Percentiles rank a stretch among this genome's conserved stretches.
Conservation (phyloP, 352 stramenopile species). For the Phytopythium oedochilum region DNA sequence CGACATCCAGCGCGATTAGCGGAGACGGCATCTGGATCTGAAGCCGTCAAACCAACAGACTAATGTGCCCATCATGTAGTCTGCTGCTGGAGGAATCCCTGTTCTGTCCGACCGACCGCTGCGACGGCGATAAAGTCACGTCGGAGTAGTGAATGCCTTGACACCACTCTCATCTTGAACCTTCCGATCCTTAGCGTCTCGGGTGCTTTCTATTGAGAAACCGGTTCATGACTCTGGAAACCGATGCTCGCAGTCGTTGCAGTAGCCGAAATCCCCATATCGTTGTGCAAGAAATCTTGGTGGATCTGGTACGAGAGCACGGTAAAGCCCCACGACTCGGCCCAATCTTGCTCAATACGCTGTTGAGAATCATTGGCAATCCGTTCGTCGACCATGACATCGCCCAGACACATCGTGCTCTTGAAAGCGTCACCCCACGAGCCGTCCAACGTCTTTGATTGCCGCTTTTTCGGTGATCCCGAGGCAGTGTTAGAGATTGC, state of each 20-base stretch:
- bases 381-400: constrained; percentile 26
- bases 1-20: constrained; percentile 25
- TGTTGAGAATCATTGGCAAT: constrained; percentile 45
- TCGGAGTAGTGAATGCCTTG: background rate
- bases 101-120: too few relatives aligned
- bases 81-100: too few relatives aligned
- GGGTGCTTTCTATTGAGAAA: too few relatives aligned
- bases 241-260: background rate
- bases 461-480: background rate
- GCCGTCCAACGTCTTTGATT: constrained; percentile 4
- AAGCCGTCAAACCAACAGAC: too few relatives aligned
- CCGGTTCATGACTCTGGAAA: constrained; percentile 8
- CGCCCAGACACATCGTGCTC: constrained; percentile 31
- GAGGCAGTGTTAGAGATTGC: too few relatives aligned
- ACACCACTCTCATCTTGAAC: background rate
- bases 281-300: background rate
- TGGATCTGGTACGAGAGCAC: background rate
- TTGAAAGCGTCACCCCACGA: constrained; percentile 52
- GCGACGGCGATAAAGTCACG: too few relatives aligned
- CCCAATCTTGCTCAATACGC: constrained; percentile 16
- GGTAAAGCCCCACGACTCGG: constrained; percentile 14
- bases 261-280: background rate
- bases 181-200: too few relatives aligned
- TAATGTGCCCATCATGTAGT: too few relatives aligned
- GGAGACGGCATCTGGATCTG: constrained; percentile 37